phyloP scores from a whole-genome alignment of 176 grass and related monocot genomes.

The Metroxylon sagu region DNA sequence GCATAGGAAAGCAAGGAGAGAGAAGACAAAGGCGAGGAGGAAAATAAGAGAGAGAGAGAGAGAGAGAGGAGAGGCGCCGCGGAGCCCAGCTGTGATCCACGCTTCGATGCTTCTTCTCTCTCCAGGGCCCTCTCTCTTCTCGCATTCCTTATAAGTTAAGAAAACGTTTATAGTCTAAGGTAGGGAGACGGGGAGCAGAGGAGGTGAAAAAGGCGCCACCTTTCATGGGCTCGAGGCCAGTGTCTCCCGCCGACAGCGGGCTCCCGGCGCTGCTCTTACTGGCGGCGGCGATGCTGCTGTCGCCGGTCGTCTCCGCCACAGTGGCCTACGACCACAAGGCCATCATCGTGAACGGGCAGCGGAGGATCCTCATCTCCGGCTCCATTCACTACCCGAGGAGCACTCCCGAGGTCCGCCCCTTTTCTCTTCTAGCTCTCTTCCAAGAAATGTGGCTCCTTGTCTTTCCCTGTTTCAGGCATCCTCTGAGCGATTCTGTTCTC shows the following conservation, averaged over 20 bases:
- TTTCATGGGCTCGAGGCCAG: not conserved
- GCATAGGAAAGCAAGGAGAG: too few species aligned
- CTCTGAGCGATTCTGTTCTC: not conserved
- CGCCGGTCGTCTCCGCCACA: constrained; percentile 20
- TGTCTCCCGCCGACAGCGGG: constrained; percentile 4
- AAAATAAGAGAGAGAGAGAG: too few species aligned
- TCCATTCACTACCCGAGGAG: constrained; percentile 99
- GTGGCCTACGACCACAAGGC: constrained; percentile 90
- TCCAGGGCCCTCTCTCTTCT: too few species aligned
- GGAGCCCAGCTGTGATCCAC: too few species aligned
- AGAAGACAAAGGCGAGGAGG: too few species aligned
- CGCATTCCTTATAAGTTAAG: too few species aligned
- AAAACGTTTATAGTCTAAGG: too few species aligned
- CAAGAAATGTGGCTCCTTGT: constrained; percentile 24
- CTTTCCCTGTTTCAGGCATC: not conserved
- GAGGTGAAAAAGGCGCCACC: constrained; percentile 6
- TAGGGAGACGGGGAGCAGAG: not conserved
- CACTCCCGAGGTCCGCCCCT: constrained; percentile 57
- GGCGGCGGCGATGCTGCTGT: constrained; percentile 18
- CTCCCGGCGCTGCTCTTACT: constrained; percentile 6
- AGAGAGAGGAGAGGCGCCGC: too few species aligned
- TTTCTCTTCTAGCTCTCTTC: constrained; percentile 1
- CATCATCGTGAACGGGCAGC: constrained; percentile 65
- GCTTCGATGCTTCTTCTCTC: too few species aligned
- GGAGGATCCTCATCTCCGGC: constrained; percentile 92